These are phyloP conservation scores for Pleurotus salmoneostramineus DNA, from an alignment of 768 basidiomycete genomes.

Conservation along the genomic window DNA sequence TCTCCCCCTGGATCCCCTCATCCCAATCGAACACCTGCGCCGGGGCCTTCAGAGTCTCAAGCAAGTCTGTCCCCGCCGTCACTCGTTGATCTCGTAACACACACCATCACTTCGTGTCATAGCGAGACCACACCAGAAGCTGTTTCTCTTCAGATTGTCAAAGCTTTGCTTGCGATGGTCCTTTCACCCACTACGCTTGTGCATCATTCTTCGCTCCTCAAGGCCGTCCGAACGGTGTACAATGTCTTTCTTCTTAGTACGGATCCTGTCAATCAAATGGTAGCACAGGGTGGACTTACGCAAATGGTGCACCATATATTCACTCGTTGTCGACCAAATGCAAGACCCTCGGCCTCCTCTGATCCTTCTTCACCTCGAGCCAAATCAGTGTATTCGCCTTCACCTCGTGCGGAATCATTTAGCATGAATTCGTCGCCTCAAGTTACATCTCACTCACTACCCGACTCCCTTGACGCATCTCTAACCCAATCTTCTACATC, in stretches of 20 bases:
- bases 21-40: slow-evolving; percentile 29
- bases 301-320: slow-evolving; percentile 99
- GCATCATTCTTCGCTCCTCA: slow-evolving; percentile 93
- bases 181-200: slow-evolving; percentile 84
- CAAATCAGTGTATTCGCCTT: background rate
- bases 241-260: slow-evolving; percentile 93
- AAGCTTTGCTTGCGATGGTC: slow-evolving; percentile 86
- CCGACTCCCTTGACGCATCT: background rate
- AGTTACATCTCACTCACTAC: background rate
- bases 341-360: slow-evolving; percentile 16
- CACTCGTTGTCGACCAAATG: slow-evolving; percentile 59
- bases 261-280: slow-evolving; percentile 93
- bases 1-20: slow-evolving; percentile 72
- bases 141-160: slow-evolving; percentile 95
- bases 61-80: slow-evolving; percentile 56
- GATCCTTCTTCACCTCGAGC: slow-evolving; percentile 17
- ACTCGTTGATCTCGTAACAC: slow-evolving; percentile 89
- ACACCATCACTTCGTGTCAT: slow-evolving; percentile 92
- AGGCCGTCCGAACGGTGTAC: slow-evolving; percentile 96
- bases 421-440: slow-evolving; percentile 4
- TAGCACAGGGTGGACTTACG: slow-evolving; percentile 95
- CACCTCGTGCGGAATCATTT: slow-evolving; percentile 11
- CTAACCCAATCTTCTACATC: background rate
- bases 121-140: slow-evolving; percentile 84
- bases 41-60: slow-evolving; percentile 38